Conservation (phyloP, 805 yeast genomes). For the Kodamaea kaohsiungensis region DNA sequence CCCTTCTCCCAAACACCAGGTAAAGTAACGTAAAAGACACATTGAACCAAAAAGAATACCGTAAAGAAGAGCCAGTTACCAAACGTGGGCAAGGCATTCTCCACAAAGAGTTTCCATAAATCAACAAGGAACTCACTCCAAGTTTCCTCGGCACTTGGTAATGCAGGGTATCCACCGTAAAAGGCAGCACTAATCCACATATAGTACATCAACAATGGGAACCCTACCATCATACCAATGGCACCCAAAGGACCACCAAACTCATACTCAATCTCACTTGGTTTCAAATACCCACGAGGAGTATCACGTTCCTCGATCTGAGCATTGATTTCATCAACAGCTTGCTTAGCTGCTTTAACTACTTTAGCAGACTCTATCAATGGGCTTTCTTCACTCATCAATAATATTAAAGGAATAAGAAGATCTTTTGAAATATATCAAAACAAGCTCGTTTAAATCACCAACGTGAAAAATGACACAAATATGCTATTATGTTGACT, state of each 20-base stretch:
- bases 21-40: slow-evolving; percentile 70
- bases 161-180: slow-evolving; percentile 71
- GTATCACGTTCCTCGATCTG: slow-evolving; percentile 15
- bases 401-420: no score
- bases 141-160: slow-evolving; percentile 59
- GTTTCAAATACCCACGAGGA: slow-evolving; percentile 30
- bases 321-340: neutral
- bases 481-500: neutral
- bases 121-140: slow-evolving; percentile 51
- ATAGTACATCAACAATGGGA: slow-evolving; percentile 93
- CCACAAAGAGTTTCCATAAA: slow-evolving; percentile 44
- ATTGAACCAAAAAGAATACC: slow-evolving; percentile 68
- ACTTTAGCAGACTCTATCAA: neutral
- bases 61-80: slow-evolving; percentile 72
- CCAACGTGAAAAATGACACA: neutral
- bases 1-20: slow-evolving; percentile 97
- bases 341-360: neutral
- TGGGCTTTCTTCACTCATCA: neutral
- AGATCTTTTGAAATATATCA: neutral
- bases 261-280: slow-evolving; percentile 71
- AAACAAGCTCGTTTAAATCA: neutral
- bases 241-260: slow-evolving; percentile 95
- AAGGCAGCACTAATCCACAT: slow-evolving; percentile 91
- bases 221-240: slow-evolving; percentile 85
- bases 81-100: slow-evolving; percentile 58